Base-by-base conservation (phyloP, 75 land plant genomes). In the Ceratopteris richardii region DNA sequence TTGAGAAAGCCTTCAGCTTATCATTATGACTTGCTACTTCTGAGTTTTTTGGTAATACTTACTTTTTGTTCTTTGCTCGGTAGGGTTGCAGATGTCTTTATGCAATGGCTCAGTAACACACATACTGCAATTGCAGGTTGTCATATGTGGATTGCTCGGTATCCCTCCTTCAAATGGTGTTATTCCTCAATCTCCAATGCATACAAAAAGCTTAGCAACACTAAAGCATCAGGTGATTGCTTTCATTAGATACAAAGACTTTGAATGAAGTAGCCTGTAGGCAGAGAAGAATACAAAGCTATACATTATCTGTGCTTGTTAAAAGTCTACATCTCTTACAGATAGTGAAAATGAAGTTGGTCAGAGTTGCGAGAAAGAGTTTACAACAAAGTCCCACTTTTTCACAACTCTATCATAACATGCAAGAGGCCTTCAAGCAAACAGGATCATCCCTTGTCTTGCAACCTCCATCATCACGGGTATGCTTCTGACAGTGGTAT, bases 111-210 rank as follows among this genome's bases (percentile, higher is more conserved):
- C 19, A 51, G 10, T 14, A 40, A 40, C 14, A 14, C n/a, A 40
- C 14, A 40, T 40, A 40, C 9, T 40, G 9, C 14, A 9, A 40
- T 40, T 26, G 59, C 77, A 76, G 78, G 78, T 76, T 60, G 31
- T 73, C 0, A 13, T 74, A 5, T 89, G 97, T 65, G 97, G 97
- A 31, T 82, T 91, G 20, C 40, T 87, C 61, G 97, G 97, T 21
- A 77, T 91, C 52, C 97, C 97, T 61, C 97, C 97, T 14, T 79
- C 93, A 31, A 88, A 87, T 71, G 97, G 97, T 57, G 92, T 91
- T 17, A 78, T 91, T 43, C 97, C 97, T 37, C 97, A 91, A 56
- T 87, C 97, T 28, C 97, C 97, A 18, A 91, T 91, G 97, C 97
- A 91, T 53, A 91, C 97, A 31, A 81, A 82, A 56, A 79, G 88